Base-by-base conservation (phyloP, 1,284 basidiomycete genomes). In the Apiotrichum akiyoshidainum region DNA sequence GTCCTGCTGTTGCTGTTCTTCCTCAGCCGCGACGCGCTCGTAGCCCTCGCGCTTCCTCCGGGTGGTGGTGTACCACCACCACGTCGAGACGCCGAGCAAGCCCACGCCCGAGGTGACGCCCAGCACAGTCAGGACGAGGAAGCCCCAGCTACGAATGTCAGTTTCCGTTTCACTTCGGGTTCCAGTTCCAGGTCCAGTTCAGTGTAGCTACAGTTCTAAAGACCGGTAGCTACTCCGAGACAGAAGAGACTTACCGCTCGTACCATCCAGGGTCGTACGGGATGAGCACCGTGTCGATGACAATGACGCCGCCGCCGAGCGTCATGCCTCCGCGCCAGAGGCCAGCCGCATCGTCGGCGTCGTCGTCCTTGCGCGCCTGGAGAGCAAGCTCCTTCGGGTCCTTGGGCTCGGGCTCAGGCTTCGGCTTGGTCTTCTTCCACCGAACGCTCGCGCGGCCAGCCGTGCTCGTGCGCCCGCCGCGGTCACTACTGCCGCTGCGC, bases 231-330 rank as follows among this genome's bases (percentile, higher is more conserved):
- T 31, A 7, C 26, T 31, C 26, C 26, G 26, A 31, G 7, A 31
- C 26, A 31, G 26, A 31, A 31, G 26, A 31, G 37, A 49, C 57
- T 44, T 40, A 60, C 46, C 83, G 80, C 53, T 83, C 77, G 83
- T 86, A 90, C 89, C 88, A 90, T 16, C 86, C 82, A 0, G 95
- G 92, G 61, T 87, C 80, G 74, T 94, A 99, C 19, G 95, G 95
- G 40, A 86, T 70, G 45, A 98, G 79, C 11, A 97, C 82, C 26
- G 83, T 81, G 78, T 97, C 90, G 63, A 99, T 87, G 74, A 88
- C 84, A 57, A 98, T 83, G 31, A 98, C 90, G 5, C 96, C 95
- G 2, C 93, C 92, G 1, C 79, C 80, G 10, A 78, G 65, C 0
- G 74, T 73, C 68, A 81, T 75, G 26, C 70, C 74, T 26, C 72